Evolutionary conservation across 495 filamentous ascomycete genomes (phyloP).

Genomic region (Evansstolkia leycettana): DNA sequence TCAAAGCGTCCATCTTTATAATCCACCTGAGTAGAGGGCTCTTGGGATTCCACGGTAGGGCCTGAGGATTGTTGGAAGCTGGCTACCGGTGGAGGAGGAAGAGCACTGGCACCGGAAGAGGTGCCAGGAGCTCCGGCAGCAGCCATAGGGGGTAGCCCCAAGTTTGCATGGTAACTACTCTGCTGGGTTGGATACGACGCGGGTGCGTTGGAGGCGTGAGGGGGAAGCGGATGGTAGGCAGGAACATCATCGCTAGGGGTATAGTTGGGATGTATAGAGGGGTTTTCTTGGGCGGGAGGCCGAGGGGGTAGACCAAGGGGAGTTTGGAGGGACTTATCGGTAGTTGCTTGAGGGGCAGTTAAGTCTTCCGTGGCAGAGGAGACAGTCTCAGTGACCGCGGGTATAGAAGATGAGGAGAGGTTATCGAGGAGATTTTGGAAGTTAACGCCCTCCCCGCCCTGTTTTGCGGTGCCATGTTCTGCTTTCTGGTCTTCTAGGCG

Average conservation of each 20-base stretch:
- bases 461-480: slow-evolving; percentile 6
- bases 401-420: slow-evolving; percentile 28
- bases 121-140: slow-evolving; percentile 41
- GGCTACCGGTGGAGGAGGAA: slow-evolving; percentile 49
- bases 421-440: slow-evolving; percentile 41
- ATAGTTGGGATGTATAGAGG: slow-evolving; percentile 45
- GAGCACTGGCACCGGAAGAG: slow-evolving; percentile 36
- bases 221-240: slow-evolving; percentile 41
- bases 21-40: slow-evolving; percentile 13
- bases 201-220: slow-evolving; percentile 21
- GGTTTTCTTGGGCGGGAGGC: slow-evolving; percentile 41
- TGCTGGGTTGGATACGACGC: slow-evolving; percentile 27
- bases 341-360: slow-evolving; percentile 20
- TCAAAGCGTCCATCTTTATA: slow-evolving; percentile 22
- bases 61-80: slow-evolving; percentile 37
- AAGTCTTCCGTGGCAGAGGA: slow-evolving; percentile 18
- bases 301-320: slow-evolving; percentile 33
- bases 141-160: slow-evolving; percentile 29
- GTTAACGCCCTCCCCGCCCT: slow-evolving; percentile 30
- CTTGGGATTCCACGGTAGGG: slow-evolving; percentile 24
- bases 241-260: slow-evolving; percentile 41
- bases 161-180: slow-evolving; percentile 33
- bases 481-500: slow-evolving; percentile 17
- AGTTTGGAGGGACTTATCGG: slow-evolving; percentile 24
- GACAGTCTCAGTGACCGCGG: slow-evolving; percentile 16